Percentiles rank a stretch among this genome's conserved stretches.
These are phyloP conservation scores for Pisolithus marmoratus DNA, from an alignment of 768 basidiomycete genomes.

Conservation along the genomic window DNA sequence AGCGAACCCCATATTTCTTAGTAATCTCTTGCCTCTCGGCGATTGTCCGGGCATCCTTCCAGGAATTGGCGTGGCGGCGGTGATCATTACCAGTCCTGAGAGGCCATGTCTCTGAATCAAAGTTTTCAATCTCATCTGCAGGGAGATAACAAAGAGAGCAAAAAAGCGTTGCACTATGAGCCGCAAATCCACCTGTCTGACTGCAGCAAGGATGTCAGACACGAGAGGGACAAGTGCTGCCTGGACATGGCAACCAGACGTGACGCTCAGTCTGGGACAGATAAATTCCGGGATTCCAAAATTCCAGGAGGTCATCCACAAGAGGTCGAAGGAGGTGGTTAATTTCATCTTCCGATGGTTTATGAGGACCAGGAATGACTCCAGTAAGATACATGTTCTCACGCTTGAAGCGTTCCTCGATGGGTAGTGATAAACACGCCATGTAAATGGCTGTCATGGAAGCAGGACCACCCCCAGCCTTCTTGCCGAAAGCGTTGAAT, in stretches of 20 bases:
- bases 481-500: no score
- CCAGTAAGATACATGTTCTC: slow-evolving; percentile 40
- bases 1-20: no score
- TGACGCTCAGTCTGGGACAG: no score
- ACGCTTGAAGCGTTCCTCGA: slow-evolving; percentile 22
- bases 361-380: slow-evolving; percentile 9
- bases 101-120: slow-evolving; percentile 4
- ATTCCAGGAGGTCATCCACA: no score
- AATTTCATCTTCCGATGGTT: no score
- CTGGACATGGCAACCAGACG: no score
- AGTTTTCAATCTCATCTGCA: slow-evolving; percentile 3
- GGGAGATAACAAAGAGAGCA: slow-evolving; percentile 9
- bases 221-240: no score
- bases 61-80: no score
- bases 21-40: no score
- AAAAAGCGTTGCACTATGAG: slow-evolving; percentile 9
- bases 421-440: slow-evolving; percentile 31
- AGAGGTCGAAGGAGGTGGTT: no score
- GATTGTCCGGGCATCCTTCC: no score
- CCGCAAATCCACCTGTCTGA: slow-evolving; percentile 6
- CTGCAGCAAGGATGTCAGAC: slow-evolving; percentile 5
- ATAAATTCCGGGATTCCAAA: no score
- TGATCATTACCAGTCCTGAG: neutral
- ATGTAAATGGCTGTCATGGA: slow-evolving; percentile 18
- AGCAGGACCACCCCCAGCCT: neutral